Percentiles rank a stretch among this genome's conserved stretches.
phyloP scores from a whole-genome alignment of 2,329 filamentous ascomycete genomes.

The Aspergillus udagawae region DNA sequence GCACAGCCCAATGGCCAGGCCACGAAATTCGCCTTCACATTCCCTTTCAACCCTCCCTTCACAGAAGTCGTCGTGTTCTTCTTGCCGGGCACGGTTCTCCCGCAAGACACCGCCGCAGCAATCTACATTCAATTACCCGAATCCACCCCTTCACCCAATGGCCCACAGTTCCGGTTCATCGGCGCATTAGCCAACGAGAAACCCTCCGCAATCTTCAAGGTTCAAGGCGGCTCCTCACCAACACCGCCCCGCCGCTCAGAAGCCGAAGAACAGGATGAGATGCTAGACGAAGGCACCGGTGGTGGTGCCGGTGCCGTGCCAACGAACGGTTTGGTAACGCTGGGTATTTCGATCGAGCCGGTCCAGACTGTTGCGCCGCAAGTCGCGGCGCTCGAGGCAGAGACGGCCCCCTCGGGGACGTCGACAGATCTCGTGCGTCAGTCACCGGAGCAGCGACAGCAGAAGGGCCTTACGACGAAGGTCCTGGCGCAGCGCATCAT shows the following conservation, averaged over 20 bases:
- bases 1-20: constrained; percentile 52
- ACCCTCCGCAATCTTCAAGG: constrained; percentile 85
- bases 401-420: constrained; percentile 18
- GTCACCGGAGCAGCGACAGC: constrained; percentile 22
- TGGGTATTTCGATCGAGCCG: constrained; percentile 81
- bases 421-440: constrained; percentile 28
- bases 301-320: constrained; percentile 19
- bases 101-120: constrained; percentile 72
- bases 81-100: constrained; percentile 71
- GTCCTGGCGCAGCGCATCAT: constrained; percentile 90
- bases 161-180: constrained; percentile 71
- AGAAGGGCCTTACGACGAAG: constrained; percentile 59
- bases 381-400: constrained; percentile 54
- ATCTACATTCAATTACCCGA: constrained; percentile 79
- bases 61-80: constrained; percentile 84
- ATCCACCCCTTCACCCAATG: constrained; percentile 23
- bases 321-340: constrained; percentile 53
- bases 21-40: constrained; percentile 64
- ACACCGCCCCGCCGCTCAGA: constrained; percentile 21
- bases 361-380: constrained; percentile 66
- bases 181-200: constrained; percentile 88
- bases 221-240: constrained; percentile 42
- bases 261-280: constrained; percentile 37
- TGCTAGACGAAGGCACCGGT: constrained; percentile 46
- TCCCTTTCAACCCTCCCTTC: constrained; percentile 58